Conservation (phyloP, 768 basidiomycete genomes). For the Rickenella mellea region DNA sequence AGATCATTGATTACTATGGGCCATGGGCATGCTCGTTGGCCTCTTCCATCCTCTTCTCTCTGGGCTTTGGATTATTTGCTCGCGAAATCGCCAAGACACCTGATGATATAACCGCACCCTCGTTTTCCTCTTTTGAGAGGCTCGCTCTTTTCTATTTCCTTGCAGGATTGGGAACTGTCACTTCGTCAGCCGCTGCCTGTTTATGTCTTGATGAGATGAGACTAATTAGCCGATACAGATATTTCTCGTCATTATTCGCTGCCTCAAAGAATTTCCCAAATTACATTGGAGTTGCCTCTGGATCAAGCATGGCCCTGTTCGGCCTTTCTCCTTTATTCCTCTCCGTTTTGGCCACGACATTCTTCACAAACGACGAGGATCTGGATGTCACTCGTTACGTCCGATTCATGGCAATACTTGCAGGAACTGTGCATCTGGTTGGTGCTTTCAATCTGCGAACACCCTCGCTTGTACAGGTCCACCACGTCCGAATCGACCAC, state of each 20-base stretch:
- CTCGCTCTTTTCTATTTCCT: constrained; percentile 53
- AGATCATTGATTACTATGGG: constrained; percentile 56
- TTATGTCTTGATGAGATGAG: too few relatives aligned
- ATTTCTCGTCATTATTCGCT: constrained; percentile 68
- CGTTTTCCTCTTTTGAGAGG: constrained; percentile 36
- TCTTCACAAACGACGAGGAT: constrained; percentile 42
- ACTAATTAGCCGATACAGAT: constrained; percentile 23
- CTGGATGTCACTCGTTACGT: constrained; percentile 42
- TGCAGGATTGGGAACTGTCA: constrained; percentile 58
- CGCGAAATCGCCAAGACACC: constrained; percentile 41
- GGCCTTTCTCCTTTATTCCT: constrained; percentile 77
- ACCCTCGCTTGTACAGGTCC: constrained; percentile 12
- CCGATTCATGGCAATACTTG: constrained; percentile 44
- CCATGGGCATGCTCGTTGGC: constrained; percentile 59
- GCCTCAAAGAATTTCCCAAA: constrained; percentile 63
- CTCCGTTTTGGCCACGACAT: constrained; percentile 50
- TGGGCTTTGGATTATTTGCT: constrained; percentile 57
- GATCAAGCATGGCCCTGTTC: constrained; percentile 61
- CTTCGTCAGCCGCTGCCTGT: constrained; percentile 51
- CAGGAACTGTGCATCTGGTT: constrained; percentile 42
- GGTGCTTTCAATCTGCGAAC: constrained; percentile 36
- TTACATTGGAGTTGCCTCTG: constrained; percentile 57
- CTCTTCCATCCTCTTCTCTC: constrained; percentile 46
- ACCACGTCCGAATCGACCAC: neutral
- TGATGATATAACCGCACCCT: constrained; percentile 25